Conservation (phyloP, 768 basidiomycete genomes). For the Rhizopogon vesiculosus region DNA sequence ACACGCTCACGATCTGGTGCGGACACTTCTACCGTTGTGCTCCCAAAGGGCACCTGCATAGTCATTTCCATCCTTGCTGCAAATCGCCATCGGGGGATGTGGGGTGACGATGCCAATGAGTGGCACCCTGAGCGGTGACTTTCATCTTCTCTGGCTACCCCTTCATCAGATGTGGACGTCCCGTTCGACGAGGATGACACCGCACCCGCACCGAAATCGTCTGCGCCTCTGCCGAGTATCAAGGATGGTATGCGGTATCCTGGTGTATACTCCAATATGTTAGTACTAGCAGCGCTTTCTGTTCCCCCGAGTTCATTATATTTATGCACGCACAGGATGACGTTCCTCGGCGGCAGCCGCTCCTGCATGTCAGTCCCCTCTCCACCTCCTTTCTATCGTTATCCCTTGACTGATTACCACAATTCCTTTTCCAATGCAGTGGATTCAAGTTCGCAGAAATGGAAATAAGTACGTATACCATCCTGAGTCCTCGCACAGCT, state of each 20-base stretch:
- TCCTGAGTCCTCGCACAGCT: neutral
- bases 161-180: conserved; percentile 5
- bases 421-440: neutral
- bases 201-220: neutral
- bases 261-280: conserved; percentile 41
- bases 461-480: neutral
- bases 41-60: conserved; percentile 28
- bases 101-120: conserved; percentile 42
- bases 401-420: neutral
- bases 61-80: conserved; percentile 31
- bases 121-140: conserved; percentile 53
- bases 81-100: conserved; percentile 36
- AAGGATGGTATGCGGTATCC: conserved; percentile 29
- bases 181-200: conserved; percentile 16
- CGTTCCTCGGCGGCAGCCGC: conserved; percentile 29
- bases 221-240: neutral
- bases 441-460: neutral
- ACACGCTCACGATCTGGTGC: conserved; percentile 31
- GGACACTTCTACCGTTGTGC: conserved; percentile 14
- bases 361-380: conserved; percentile 29
- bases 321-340: conserved; percentile 25
- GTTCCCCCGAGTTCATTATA: neutral
- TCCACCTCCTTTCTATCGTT: conserved; percentile 1
- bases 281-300: conserved; percentile 6
- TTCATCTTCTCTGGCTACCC: conserved; percentile 28